These are phyloP conservation scores for Paxillus ammoniavirescens DNA, from an alignment of 768 basidiomycete species.

Conservation along the genomic window DNA sequence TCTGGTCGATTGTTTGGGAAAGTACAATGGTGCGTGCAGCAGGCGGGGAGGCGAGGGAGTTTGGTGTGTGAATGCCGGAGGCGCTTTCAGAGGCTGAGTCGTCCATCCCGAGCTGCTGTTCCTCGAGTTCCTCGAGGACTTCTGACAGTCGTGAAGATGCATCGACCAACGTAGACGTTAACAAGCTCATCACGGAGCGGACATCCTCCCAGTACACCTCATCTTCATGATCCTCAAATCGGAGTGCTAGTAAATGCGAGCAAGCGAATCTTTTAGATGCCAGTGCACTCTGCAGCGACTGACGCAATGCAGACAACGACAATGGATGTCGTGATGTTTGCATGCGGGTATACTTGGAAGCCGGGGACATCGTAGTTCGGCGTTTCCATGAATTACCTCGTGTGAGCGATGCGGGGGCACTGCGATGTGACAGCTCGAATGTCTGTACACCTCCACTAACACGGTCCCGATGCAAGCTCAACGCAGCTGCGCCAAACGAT, in stretches of 20 bases:
- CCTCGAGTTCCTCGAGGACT: constrained; percentile 61
- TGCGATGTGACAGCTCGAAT: constrained; percentile 37
- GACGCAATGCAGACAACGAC: constrained; percentile 60
- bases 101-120: constrained; percentile 45
- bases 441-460: constrained; percentile 48
- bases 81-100: constrained; percentile 37
- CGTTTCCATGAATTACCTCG: constrained; percentile 13
- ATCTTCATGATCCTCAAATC: constrained; percentile 73
- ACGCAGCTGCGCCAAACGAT: constrained; percentile 60
- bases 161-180: constrained; percentile 68
- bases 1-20: constrained; percentile 10
- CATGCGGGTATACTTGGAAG: constrained; percentile 63
- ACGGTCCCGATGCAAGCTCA: constrained; percentile 57
- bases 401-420: constrained; percentile 12
- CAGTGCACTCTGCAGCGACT: constrained; percentile 63
- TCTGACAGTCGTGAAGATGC: constrained; percentile 59
- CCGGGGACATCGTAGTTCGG: constrained; percentile 36
- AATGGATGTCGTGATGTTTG: constrained; percentile 63
- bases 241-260: constrained; percentile 74
- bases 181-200: constrained; percentile 65
- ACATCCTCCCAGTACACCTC: constrained; percentile 86
- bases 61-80: constrained; percentile 13
- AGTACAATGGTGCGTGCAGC: constrained; percentile 14
- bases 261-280: constrained; percentile 76
- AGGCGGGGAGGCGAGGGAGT: constrained; percentile 16